A percentile compares a stretch with the other conserved stretches of the same genome.
Evolutionary conservation across 73 alveolate species (phyloP).

Genomic region (Halteria grandinella): DNA sequence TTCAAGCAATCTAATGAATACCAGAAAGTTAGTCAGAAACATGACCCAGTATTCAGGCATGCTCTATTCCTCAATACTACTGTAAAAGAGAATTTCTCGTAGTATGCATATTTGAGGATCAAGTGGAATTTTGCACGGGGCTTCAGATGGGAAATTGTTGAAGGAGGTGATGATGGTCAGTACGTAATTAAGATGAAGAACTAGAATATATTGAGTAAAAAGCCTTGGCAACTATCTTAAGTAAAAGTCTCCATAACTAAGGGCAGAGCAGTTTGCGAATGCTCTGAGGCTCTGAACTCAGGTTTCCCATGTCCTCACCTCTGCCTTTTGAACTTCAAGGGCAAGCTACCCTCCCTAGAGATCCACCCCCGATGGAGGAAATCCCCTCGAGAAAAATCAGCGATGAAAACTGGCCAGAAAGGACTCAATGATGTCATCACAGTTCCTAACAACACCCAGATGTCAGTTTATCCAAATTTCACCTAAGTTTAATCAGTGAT

Average conservation of each 20-base stretch:
- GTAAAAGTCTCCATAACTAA: not conserved
- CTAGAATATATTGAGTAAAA: not conserved
- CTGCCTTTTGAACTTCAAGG: slow-evolving; percentile 15
- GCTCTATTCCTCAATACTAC: not conserved
- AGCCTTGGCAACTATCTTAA: slow-evolving; percentile 32
- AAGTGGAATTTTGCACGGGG: slow-evolving; percentile 42
- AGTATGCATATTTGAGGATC: slow-evolving; percentile 17
- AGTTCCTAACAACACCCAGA: too few species aligned
- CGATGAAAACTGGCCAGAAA: too few species aligned
- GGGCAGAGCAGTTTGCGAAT: slow-evolving; percentile 17
- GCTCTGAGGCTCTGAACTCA: slow-evolving; percentile 5
- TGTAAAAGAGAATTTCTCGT: slow-evolving; percentile 15
- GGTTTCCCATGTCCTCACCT: slow-evolving; percentile 51
- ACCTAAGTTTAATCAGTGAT: too few species aligned
- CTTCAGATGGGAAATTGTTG: slow-evolving; percentile 28
- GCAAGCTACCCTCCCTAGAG: not conserved
- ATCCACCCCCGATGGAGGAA: slow-evolving; percentile 11
- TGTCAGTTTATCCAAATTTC: too few species aligned
- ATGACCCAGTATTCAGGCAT: slow-evolving; percentile 21
- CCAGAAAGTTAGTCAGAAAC: slow-evolving; percentile 16
- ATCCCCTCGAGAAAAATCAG: too few species aligned
- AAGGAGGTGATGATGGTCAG: not conserved
- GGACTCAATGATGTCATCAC: too few species aligned
- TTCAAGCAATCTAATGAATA: slow-evolving; percentile 17
- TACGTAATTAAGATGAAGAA: not conserved